Evolutionary conservation across 139 green algal species (phyloP), one percentile per base, ranked within the genome.

Genomic region (Gonium pectorale): DNA sequence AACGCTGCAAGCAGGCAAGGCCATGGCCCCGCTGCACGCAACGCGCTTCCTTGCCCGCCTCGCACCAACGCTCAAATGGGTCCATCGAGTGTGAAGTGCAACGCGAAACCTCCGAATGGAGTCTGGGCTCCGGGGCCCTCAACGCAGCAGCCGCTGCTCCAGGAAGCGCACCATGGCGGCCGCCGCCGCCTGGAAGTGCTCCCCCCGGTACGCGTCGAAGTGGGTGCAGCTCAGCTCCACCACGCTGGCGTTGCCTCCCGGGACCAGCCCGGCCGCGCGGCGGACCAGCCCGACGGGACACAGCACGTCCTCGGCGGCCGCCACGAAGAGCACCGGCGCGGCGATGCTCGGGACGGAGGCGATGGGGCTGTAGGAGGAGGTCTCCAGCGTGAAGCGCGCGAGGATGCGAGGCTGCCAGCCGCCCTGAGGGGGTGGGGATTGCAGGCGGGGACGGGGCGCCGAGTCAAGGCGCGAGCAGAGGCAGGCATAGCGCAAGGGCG

Each of bases 391-490:
- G 9, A 90, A 75, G 15, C 80, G 67, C 5, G 73, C 79, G n/a
- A 82, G 80, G 0, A 67, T 60, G 27, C 70, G 26, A 78, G 90
- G 90, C 11, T 72, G 86, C 90, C 90, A 93, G 19, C 88, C 90
- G 29, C 90, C 90, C 88, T 89, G 69, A 40, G n/a, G 5, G 29
- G 5, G n/a, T 3, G 6, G 62, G n/a, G n/a, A n/a, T n/a, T n/a
- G n/a, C n/a, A n/a, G n/a, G n/a, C n/a, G n/a, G n/a, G n/a, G n/a
- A n/a, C n/a, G n/a, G n/a, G n/a, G n/a, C n/a, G n/a, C n/a, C n/a
- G n/a, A n/a, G n/a, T n/a, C n/a, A n/a, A n/a, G n/a, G n/a, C n/a
- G n/a, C n/a, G n/a, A n/a, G n/a, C n/a, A n/a, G n/a, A n/a, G n/a
- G n/a, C n/a, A n/a, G n/a, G n/a, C n/a, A n/a, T n/a, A n/a, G n/a